Conservation (phyloP, 2,329 filamentous ascomycete species). For the Cytospora paraplurivora region DNA sequence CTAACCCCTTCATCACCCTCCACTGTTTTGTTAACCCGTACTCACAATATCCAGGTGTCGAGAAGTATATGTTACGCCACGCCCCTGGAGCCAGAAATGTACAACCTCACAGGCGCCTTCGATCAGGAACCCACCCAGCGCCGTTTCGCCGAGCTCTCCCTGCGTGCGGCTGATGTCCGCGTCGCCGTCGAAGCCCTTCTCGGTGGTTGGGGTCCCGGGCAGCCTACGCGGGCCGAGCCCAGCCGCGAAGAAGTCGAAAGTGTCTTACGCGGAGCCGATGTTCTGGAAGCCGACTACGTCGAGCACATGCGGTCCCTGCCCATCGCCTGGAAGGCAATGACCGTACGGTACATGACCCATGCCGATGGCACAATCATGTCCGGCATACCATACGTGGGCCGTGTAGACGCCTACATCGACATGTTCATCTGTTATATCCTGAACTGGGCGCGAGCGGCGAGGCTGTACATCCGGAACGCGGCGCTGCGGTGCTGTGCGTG, state of each 20-base stretch:
- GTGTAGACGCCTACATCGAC: slow-evolving; percentile 28
- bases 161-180: slow-evolving; percentile 27
- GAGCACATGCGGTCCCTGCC: slow-evolving; percentile 15
- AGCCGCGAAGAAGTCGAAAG: slow-evolving; percentile 14
- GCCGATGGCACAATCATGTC: slow-evolving; percentile 21
- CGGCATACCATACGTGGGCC: slow-evolving; percentile 18
- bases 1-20: background rate
- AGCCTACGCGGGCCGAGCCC: background rate
- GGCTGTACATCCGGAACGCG: slow-evolving; percentile 26
- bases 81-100: slow-evolving; percentile 25
- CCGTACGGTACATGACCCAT: slow-evolving; percentile 19
- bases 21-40: background rate
- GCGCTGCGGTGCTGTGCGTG: slow-evolving; percentile 26
- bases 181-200: slow-evolving; percentile 23
- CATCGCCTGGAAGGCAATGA: slow-evolving; percentile 26
- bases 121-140: slow-evolving; percentile 22
- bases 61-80: slow-evolving; percentile 28
- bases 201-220: slow-evolving; percentile 26
- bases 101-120: slow-evolving; percentile 20
- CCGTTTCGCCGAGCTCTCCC: slow-evolving; percentile 27
- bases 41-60: slow-evolving; percentile 14
- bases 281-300: slow-evolving; percentile 28
- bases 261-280: slow-evolving; percentile 20
- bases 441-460: slow-evolving; percentile 27
- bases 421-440: slow-evolving; percentile 28